phyloP scores from a whole-genome alignment of 768 basidiomycete species.

The Mycena vulgaris region DNA sequence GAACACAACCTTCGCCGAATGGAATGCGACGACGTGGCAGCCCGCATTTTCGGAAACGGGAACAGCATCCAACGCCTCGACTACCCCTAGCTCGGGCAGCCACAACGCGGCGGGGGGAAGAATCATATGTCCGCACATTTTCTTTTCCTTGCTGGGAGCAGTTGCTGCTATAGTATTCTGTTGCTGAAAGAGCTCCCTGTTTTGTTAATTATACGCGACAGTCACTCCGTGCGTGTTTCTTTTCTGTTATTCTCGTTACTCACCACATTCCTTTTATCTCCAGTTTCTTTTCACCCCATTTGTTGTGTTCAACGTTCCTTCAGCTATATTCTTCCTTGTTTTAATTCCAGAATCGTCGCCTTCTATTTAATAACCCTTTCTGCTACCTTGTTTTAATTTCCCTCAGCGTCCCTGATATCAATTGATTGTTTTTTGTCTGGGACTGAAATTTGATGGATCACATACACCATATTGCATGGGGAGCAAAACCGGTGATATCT shows the following conservation, averaged over 20 bases:
- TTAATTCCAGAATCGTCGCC: too few relatives aligned
- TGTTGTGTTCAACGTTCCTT: constrained; percentile 2
- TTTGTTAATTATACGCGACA: constrained; percentile 3
- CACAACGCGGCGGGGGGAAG: constrained; percentile 6
- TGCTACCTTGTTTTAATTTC: constrained; percentile 1
- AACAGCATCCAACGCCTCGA: not conserved
- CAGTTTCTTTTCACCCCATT: not conserved
- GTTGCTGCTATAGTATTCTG: constrained; percentile 11
- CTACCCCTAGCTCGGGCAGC: constrained; percentile 1
- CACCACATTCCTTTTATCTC: constrained; percentile 4
- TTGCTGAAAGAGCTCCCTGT: not conserved
- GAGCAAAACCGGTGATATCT: too few relatives aligned
- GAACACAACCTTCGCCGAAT: constrained; percentile 20
- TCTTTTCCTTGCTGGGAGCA: constrained; percentile 4
- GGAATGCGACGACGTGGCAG: constrained; percentile 22
- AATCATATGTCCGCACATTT: constrained; percentile 6
- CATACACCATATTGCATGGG: too few relatives aligned
- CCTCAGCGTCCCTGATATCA: not conserved
- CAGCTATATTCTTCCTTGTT: constrained; percentile 10
- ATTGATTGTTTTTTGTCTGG: not conserved
- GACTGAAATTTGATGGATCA: constrained; percentile 1
- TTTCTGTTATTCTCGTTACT: constrained; percentile 7
- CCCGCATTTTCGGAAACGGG: constrained; percentile 15
- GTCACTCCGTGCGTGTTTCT: constrained; percentile 1
- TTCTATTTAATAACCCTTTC: not conserved